Evolutionary conservation across 1,139 yeast species (phyloP).

Genomic region (Pichia sp.): DNA sequence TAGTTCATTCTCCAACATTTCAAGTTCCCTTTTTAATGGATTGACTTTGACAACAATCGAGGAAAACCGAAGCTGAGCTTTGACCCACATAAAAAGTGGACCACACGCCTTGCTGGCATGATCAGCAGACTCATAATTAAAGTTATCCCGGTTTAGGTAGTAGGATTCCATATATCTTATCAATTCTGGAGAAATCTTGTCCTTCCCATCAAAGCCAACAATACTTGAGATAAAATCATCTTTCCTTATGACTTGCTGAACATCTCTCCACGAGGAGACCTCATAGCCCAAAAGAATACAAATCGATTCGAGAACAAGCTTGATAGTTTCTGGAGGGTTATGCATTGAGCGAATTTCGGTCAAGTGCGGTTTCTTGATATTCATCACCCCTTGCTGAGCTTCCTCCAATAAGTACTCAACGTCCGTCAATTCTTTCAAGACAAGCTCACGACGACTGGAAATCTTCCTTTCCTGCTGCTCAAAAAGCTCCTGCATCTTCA

Average conservation of each 20-base stretch:
- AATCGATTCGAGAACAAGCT: slow-evolving; percentile 81
- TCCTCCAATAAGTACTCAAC: slow-evolving; percentile 84
- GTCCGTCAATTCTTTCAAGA: slow-evolving; percentile 54
- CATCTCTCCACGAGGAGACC: slow-evolving; percentile 73
- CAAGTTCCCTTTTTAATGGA: slow-evolving; percentile 69
- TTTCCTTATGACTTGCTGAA: slow-evolving; percentile 68
- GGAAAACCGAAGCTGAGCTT: slow-evolving; percentile 74
- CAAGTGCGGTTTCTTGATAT: slow-evolving; percentile 86
- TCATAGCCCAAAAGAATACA: slow-evolving; percentile 72
- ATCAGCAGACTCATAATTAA: slow-evolving; percentile 66
- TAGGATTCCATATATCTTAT: slow-evolving; percentile 49
- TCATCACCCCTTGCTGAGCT: slow-evolving; percentile 82
- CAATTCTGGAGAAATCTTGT: slow-evolving; percentile 46
- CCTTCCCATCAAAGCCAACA: slow-evolving; percentile 63
- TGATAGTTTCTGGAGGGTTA: slow-evolving; percentile 88
- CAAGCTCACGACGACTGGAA: slow-evolving; percentile 45
- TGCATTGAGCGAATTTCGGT: slow-evolving; percentile 86
- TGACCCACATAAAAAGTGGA: slow-evolving; percentile 84
- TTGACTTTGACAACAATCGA: slow-evolving; percentile 62
- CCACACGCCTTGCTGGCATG: slow-evolving; percentile 96
- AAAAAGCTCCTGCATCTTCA: slow-evolving; percentile 66
- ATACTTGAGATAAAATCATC: slow-evolving; percentile 87
- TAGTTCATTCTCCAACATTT: slow-evolving; percentile 50
- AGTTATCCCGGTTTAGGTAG: slow-evolving; percentile 59
- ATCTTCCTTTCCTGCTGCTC: slow-evolving; percentile 62